Base-by-base conservation (phyloP, 306 rosid species). In the Alnus rubra region DNA sequence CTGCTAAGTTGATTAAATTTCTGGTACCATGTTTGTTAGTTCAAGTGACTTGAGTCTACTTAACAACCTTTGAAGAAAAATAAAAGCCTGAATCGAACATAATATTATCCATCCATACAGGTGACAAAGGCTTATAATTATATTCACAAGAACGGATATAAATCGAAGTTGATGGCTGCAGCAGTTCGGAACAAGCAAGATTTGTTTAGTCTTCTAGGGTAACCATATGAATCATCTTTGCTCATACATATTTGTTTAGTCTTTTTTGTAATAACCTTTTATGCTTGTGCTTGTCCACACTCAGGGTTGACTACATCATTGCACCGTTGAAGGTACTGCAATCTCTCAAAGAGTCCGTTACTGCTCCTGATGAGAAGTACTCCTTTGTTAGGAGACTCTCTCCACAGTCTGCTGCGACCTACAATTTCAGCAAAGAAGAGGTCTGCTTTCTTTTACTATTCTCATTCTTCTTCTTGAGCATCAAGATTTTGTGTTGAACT, bases 141-240 rank as follows among this genome's bases (percentile, higher is more conserved):
- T 86, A 95, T 95, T 78, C 97, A 92, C 97, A 92, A 92, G 81
- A 83, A 92, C 85, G 94, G 97, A 76, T 91, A 88, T 42, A 95
- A 86, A 84, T 95, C 98, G 69, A 95, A 92, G 90, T 81, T 95
- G 91, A 95, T 95, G 97, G 98, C 98, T n/a, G 98, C 97, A 37
- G 98, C 98, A 35, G 97, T 95, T 76, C 93, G 98, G 79, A 95
- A 95, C 80, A 92, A 95, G 86, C 98, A 95, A 86, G 98, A 95
- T 78, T 79, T 95, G 47, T 92, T 91, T 85, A 91, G 96, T 85
- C 98, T 92, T 72, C 88, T 95, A 51, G 98, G 98, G 98, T 95
- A 90, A 80, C 82, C 76, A 62, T 73, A 74, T 30, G 55, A 67
- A 54, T 70, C 50, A 4, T 48, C 74, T 71, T 10, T 59, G 11